phyloP scores from a whole-genome alignment of 2,329 filamentous ascomycete species.

The Colletotrichum sojae region DNA sequence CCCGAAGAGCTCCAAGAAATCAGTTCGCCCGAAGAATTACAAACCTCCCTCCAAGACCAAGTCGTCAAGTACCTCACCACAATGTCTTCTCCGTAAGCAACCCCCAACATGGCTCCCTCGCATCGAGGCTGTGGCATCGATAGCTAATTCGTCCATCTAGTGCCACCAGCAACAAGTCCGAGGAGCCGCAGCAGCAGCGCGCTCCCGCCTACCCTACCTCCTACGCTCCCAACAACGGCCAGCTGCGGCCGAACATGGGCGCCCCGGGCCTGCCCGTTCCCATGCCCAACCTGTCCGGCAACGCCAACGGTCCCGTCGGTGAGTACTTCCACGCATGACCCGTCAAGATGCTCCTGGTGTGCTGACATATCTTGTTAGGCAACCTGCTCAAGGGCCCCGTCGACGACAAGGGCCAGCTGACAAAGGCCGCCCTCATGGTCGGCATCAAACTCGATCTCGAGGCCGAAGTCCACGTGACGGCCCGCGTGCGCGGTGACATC shows the following conservation, averaged over 20 bases:
- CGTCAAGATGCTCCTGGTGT: rapidly evolving
- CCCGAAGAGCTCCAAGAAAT: slow-evolving; percentile 25
- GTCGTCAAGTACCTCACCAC: slow-evolving; percentile 34
- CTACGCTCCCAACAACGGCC: slow-evolving; percentile 30
- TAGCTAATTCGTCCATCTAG: neutral
- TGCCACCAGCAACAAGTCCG: slow-evolving; percentile 21
- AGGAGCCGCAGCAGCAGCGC: slow-evolving; percentile 24
- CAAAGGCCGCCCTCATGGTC: slow-evolving; percentile 70
- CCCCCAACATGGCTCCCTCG: neutral
- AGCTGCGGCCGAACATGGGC: slow-evolving; percentile 25
- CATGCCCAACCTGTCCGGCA: slow-evolving; percentile 55
- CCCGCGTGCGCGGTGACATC: slow-evolving; percentile 72
- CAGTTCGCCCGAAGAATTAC: slow-evolving; percentile 35
- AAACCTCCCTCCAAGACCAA: slow-evolving; percentile 35
- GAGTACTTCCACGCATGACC: slow-evolving; percentile 5
- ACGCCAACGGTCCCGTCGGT: slow-evolving; percentile 49
- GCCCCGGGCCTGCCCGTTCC: slow-evolving; percentile 33
- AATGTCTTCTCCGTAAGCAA: slow-evolving; percentile 38
- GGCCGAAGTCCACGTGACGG: slow-evolving; percentile 74
- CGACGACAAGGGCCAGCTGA: slow-evolving; percentile 70
- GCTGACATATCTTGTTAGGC: slow-evolving; percentile 45
- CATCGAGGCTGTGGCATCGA: too few relatives aligned
- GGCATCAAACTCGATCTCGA: slow-evolving; percentile 76
- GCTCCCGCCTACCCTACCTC: slow-evolving; percentile 34
- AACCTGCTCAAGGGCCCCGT: slow-evolving; percentile 70